Conservation (phyloP, 495 filamentous ascomycete genomes). For the Zalerion maritima region DNA sequence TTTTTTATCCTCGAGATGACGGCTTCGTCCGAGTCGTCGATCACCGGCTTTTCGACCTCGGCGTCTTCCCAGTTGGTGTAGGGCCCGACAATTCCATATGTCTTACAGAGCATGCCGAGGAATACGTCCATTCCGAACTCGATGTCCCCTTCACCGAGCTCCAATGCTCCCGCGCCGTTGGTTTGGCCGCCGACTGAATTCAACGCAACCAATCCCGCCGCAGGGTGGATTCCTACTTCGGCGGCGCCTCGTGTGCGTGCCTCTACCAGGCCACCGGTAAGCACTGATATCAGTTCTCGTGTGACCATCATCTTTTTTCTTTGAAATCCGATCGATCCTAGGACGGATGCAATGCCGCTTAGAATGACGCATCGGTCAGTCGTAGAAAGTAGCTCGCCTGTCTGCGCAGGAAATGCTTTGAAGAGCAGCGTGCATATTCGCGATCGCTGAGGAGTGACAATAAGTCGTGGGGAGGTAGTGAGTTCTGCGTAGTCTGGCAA, state of each 20-base stretch:
- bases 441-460: conserved; percentile 39
- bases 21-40: conserved; percentile 31
- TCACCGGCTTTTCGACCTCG: background rate
- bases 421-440: conserved; percentile 59
- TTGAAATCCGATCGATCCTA: conserved; percentile 59
- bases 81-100: conserved; percentile 34
- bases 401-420: conserved; percentile 51
- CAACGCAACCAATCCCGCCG: conserved; percentile 61
- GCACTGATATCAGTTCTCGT: conserved; percentile 64
- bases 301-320: conserved; percentile 81
- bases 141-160: conserved; percentile 60
- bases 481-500: conserved; percentile 18
- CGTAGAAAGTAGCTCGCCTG: conserved; percentile 46
- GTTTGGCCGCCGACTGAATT: conserved; percentile 27
- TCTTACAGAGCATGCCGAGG: conserved; percentile 30
- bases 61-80: conserved; percentile 7
- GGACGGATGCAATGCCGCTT: conserved; percentile 70
- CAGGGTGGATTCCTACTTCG: conserved; percentile 88
- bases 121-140: conserved; percentile 52
- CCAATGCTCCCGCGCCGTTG: conserved; percentile 47
- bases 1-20: conserved; percentile 34
- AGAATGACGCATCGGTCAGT: conserved; percentile 64
- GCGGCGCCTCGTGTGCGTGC: conserved; percentile 85
- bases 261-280: conserved; percentile 78
- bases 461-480: conserved; percentile 28